These are phyloP conservation scores for Brassica hybrid DNA, from an alignment of 441 rosid species.

Conservation along the genomic window DNA sequence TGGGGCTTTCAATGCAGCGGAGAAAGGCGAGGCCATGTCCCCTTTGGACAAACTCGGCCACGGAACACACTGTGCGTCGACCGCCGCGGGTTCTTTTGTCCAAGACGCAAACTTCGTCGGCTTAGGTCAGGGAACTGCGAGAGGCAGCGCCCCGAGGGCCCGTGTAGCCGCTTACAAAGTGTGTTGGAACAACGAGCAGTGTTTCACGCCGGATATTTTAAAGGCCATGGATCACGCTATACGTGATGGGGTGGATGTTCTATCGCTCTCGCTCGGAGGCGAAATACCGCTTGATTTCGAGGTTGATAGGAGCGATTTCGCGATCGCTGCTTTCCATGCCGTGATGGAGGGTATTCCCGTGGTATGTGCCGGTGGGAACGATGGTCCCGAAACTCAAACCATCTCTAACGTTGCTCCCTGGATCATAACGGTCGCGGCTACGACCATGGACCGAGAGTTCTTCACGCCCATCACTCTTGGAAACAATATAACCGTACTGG, in stretches of 20 bases:
- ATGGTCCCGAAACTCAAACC: constrained; percentile 45
- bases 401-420: constrained; percentile 67
- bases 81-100: constrained; percentile 61
- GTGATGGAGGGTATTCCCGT: constrained; percentile 67
- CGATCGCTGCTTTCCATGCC: constrained; percentile 74
- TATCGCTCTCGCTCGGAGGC: constrained; percentile 72
- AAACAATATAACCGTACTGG: constrained; percentile 39
- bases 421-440: constrained; percentile 72
- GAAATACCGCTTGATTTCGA: constrained; percentile 55
- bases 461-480: constrained; percentile 47
- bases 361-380: constrained; percentile 71
- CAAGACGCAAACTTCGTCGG: constrained; percentile 54
- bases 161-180: constrained; percentile 82
- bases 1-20: background rate
- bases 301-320: constrained; percentile 58
- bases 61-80: constrained; percentile 81
- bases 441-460: constrained; percentile 59
- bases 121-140: constrained; percentile 62
- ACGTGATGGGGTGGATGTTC: constrained; percentile 63
- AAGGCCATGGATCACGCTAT: constrained; percentile 65
- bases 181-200: constrained; percentile 61
- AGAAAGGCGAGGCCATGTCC: constrained; percentile 30
- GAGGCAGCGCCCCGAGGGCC: constrained; percentile 72
- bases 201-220: constrained; percentile 53
- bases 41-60: constrained; percentile 71